Conservation (phyloP, 768 basidiomycete species). For the Mycena chlorophos region DNA sequence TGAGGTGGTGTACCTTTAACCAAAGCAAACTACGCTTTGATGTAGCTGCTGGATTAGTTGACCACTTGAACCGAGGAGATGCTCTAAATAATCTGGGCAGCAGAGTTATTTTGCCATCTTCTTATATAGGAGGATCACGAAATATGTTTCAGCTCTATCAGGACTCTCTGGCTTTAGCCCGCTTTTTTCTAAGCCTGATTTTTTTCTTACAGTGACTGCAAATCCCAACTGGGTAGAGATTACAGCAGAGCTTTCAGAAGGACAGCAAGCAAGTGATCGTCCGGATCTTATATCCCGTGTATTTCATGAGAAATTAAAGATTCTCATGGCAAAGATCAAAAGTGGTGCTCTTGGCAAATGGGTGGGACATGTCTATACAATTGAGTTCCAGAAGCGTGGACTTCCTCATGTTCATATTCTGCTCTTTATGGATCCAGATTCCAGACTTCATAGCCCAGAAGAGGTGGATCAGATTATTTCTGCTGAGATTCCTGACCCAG, state of each 20-base stretch:
- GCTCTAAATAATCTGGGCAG: constrained; percentile 19
- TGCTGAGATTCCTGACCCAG: no score
- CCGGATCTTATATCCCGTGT: constrained; percentile 40
- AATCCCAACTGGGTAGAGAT: constrained; percentile 40
- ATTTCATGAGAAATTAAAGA: constrained; percentile 40
- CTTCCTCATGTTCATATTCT: no score
- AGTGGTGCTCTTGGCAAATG: no score
- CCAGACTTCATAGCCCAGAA: no score
- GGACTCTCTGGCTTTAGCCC: constrained; percentile 37
- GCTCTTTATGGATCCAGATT: no score
- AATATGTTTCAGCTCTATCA: constrained; percentile 37
- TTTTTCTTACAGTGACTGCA: constrained; percentile 45
- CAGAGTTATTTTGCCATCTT: constrained; percentile 32
- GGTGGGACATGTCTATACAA: no score
- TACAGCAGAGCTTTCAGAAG: constrained; percentile 24
- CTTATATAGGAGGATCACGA: constrained; percentile 29
- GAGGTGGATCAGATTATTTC: no score
- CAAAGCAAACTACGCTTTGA: constrained; percentile 38
- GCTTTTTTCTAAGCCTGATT: constrained; percentile 30
- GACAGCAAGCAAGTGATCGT: constrained; percentile 29
- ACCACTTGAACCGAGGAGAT: constrained; percentile 24
- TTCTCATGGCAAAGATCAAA: no score
- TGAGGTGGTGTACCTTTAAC: constrained; percentile 36
- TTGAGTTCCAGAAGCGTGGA: no score
- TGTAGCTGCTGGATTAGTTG: constrained; percentile 35